Evolutionary conservation across 2,329 filamentous ascomycete genomes (phyloP).

Genomic region (Botrytis paeoniae): DNA sequence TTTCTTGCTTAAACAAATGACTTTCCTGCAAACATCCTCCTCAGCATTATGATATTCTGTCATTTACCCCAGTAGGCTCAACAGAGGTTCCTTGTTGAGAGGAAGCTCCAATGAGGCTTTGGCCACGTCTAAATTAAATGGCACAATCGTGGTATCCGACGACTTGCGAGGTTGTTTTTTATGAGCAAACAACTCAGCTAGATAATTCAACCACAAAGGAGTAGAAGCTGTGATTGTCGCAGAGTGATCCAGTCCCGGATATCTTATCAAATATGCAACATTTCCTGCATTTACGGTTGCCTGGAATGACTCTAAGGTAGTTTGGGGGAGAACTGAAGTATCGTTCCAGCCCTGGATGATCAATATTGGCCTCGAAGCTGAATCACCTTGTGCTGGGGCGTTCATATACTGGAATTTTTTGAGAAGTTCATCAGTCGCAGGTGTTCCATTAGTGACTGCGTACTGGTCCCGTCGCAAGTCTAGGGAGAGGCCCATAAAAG

Average conservation of each 20-base stretch:
- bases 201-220: background rate
- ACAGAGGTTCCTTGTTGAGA: background rate
- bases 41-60: background rate
- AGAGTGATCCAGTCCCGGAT: background rate
- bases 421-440: background rate
- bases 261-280: background rate
- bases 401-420: background rate
- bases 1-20: fast-evolving
- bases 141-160: background rate
- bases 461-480: background rate
- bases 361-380: background rate
- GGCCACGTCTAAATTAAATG: background rate
- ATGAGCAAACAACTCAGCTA: background rate
- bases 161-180: background rate
- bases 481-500: background rate
- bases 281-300: background rate
- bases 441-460: background rate
- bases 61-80: background rate
- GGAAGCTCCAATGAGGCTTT: background rate
- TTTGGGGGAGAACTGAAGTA: background rate
- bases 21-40: background rate
- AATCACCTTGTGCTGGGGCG: background rate
- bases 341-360: background rate
- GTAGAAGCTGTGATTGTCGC: background rate
- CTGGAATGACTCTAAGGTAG: background rate